Evolutionary conservation across 768 basidiomycete genomes (phyloP).

Genomic region (Collybiopsis confluens): DNA sequence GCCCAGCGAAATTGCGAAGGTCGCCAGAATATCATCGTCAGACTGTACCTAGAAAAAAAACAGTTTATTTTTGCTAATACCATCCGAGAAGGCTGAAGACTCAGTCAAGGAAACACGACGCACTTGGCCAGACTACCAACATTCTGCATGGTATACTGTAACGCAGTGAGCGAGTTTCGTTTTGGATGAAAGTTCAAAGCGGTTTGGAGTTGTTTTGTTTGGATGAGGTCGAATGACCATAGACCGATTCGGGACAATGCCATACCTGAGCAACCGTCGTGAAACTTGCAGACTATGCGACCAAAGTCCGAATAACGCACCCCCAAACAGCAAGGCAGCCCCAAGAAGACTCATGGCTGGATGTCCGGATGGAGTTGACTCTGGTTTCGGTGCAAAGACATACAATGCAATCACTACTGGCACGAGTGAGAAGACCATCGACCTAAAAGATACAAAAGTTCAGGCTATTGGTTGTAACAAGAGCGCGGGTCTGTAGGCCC

Average conservation of each 20-base stretch:
- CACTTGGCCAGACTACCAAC: constrained; percentile 23
- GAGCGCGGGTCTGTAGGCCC: neutral
- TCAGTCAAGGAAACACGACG: constrained; percentile 12
- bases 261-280: constrained; percentile 31
- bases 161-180: constrained; percentile 35
- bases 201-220: constrained; percentile 44
- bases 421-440: constrained; percentile 37
- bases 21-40: constrained; percentile 14
- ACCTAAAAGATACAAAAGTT: constrained; percentile 28
- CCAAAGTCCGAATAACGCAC: constrained; percentile 17
- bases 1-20: constrained; percentile 19
- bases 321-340: constrained; percentile 38
- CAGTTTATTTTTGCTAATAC: neutral
- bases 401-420: constrained; percentile 42
- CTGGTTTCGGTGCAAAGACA: constrained; percentile 14
- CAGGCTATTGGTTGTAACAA: neutral
- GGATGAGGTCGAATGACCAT: constrained; percentile 50
- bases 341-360: constrained; percentile 23
- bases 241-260: constrained; percentile 42
- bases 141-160: constrained; percentile 35
- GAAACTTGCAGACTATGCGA: neutral
- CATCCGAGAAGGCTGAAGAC: too few relatives aligned
- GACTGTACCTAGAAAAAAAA: constrained; percentile 20
- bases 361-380: constrained; percentile 11
- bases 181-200: constrained; percentile 39